Conservation (phyloP, 2,329 filamentous ascomycete genomes). For the Colletotrichum echinochloae region DNA sequence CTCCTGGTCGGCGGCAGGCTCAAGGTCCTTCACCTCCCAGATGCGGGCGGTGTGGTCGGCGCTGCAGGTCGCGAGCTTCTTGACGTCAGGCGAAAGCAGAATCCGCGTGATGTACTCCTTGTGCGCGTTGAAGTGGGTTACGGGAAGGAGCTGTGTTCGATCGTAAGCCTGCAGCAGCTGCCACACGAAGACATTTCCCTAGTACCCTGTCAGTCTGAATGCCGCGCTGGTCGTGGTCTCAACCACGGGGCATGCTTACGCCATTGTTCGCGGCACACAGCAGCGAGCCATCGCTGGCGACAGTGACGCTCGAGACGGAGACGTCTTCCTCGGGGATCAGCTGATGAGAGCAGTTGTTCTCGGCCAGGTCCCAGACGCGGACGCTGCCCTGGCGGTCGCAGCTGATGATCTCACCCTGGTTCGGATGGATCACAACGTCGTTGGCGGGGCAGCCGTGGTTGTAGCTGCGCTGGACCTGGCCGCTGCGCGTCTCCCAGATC, state of each 20-base stretch:
- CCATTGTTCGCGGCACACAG: slow-evolving; percentile 94
- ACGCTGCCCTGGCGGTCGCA: slow-evolving; percentile 95
- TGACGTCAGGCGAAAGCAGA: slow-evolving; percentile 91
- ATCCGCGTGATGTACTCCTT: slow-evolving; percentile 94
- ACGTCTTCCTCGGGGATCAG: slow-evolving; percentile 97
- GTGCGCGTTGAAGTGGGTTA: slow-evolving; percentile 91
- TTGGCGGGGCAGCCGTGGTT: slow-evolving; percentile 90
- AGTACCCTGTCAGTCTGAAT: slow-evolving; percentile 22
- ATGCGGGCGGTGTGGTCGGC: slow-evolving; percentile 96
- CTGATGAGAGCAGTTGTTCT: slow-evolving; percentile 97
- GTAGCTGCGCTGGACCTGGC: slow-evolving; percentile 91
- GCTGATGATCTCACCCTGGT: slow-evolving; percentile 97
- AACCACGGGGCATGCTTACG: slow-evolving; percentile 60
- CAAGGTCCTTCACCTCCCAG: slow-evolving; percentile 87
- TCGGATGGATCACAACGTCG: slow-evolving; percentile 99
- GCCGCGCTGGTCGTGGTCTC: too few relatives aligned
- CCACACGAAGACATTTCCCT: slow-evolving; percentile 99
- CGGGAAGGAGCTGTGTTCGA: slow-evolving; percentile 83
- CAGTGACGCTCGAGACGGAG: slow-evolving; percentile 92
- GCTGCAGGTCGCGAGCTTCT: slow-evolving; percentile 92
- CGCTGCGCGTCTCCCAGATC: slow-evolving; percentile 93
- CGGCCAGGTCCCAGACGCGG: slow-evolving; percentile 93
- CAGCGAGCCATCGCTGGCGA: slow-evolving; percentile 92
- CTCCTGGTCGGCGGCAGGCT: slow-evolving; percentile 55
- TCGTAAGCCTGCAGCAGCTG: slow-evolving; percentile 87